These are phyloP conservation scores for Dendrostoma leiphaemia DNA, from an alignment of 2,329 filamentous ascomycete genomes.

Conservation along the genomic window DNA sequence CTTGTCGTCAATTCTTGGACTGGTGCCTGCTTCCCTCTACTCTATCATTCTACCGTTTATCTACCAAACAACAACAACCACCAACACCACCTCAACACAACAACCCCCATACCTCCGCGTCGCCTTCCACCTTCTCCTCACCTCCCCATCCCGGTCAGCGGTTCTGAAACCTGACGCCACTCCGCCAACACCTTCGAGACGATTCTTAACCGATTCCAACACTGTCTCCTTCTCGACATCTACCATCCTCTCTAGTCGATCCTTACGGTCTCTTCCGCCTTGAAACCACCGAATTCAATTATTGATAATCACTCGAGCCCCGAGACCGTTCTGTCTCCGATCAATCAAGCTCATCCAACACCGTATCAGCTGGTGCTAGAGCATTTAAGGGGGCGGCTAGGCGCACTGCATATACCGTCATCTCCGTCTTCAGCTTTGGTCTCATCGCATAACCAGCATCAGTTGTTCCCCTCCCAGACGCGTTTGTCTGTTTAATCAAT, in stretches of 20 bases:
- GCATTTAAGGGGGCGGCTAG: constrained; percentile 9
- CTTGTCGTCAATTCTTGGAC: not conserved
- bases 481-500: not conserved
- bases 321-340: not conserved
- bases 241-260: not conserved
- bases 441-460: constrained; percentile 5
- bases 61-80: not conserved
- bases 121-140: constrained; percentile 12
- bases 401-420: constrained; percentile 5
- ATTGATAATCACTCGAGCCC: not conserved
- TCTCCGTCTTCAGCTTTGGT: not conserved
- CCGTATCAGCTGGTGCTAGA: constrained; percentile 11
- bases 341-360: constrained; percentile 1
- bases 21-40: too few species aligned
- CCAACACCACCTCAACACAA: not conserved
- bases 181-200: constrained; percentile 16
- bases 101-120: constrained; percentile 8
- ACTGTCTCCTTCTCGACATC: constrained; percentile 3
- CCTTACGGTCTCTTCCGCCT: not conserved
- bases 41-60: not conserved
- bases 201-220: constrained; percentile 6
- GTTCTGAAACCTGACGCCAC: constrained; percentile 19
- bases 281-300: not conserved
- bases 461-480: not conserved
- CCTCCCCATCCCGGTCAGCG: constrained; percentile 17